A percentile compares a stretch with the other conserved stretches of the same genome.
phyloP scores from a whole-genome alignment of 371 early-diverging fungal genomes.

The Mucor sp. region DNA sequence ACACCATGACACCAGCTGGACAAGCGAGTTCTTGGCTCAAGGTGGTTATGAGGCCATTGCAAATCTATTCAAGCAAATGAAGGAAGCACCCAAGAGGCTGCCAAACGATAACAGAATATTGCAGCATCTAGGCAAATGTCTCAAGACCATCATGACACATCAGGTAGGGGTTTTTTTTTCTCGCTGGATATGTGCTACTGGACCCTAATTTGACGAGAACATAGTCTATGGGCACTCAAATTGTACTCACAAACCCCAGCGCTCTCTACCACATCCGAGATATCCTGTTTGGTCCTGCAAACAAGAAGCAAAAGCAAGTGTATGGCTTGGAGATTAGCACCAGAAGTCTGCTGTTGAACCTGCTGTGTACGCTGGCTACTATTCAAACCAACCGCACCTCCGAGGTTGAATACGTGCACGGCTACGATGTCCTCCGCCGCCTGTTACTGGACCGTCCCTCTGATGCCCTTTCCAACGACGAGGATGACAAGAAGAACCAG shows the following conservation, averaged over 20 bases:
- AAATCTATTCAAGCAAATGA: constrained; percentile 43
- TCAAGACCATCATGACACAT: constrained; percentile 52
- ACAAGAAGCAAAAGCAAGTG: constrained; percentile 42
- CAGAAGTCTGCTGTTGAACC: constrained; percentile 33
- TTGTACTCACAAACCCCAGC: constrained; percentile 38
- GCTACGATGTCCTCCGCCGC: constrained; percentile 50
- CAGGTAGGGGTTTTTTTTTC: constrained; percentile 21
- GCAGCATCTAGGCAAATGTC: constrained; percentile 47
- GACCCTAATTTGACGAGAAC: not conserved
- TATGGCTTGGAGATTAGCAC: constrained; percentile 44
- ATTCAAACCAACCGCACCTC: constrained; percentile 35
- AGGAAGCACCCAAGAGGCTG: constrained; percentile 39
- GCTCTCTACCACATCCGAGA: constrained; percentile 48
- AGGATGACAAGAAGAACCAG: constrained; percentile 20
- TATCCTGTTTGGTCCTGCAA: constrained; percentile 45
- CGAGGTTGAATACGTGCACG: constrained; percentile 38
- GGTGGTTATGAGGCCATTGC: constrained; percentile 50
- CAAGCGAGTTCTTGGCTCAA: constrained; percentile 44
- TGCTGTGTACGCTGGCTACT: constrained; percentile 48
- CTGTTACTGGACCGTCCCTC: constrained; percentile 39
- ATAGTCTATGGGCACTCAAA: constrained; percentile 37
- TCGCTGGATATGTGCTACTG: not conserved
- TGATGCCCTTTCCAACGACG: constrained; percentile 19
- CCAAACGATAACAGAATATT: constrained; percentile 41
- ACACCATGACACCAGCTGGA: constrained; percentile 33